Evolutionary conservation across 345 rosid genomes (phyloP), one percentile per base, ranked within the genome.

Genomic region (Dipteronia sinensis): DNA sequence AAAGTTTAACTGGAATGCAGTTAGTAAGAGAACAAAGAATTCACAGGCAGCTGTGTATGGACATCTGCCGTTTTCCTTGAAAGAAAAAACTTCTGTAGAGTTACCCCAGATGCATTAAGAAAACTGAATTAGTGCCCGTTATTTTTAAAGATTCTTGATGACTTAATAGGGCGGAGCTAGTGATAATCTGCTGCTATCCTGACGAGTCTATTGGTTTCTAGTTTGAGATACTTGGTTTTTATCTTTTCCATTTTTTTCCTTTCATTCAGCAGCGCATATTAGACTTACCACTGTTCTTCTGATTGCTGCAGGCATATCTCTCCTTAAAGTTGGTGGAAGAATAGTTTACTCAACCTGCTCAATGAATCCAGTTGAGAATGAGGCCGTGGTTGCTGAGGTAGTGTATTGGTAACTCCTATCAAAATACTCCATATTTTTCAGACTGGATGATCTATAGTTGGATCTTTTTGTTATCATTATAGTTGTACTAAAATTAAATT

Each of bases 371-470:
- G 89, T 96, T 66, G 98, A 96, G 87, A 79, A 96, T 82, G 99
- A 96, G 85, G 99, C 98, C 58, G 99, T 96, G 82, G 97, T 96
- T 84, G 92, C 97, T 78, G 97, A 92, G 90, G 99, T 94, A 88
- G 80, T 73, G 19, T 63, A 75, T 65, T 56, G 12, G 27, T 69
- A 62, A 25, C 20, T n/a, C 62, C n/a, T 40, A 67, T 67, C 19
- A 38, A 29, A 65, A 56, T 20, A 61, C 56, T n/a, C 7, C 12
- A 49, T 59, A 31, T 34, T 8, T 22, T 27, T 22, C 16, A 10
- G 4, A 56, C 44, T 55, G 34, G 20, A 73, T 10, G 13, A 22
- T 22, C 58, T 16, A 1, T 56, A 1, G 20, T 27, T 29, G 29
- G 12, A 65, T 68, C 74, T 65, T 65, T 40, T 59, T 29, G 15